Evolutionary conservation across 2,329 filamentous ascomycete genomes (phyloP).

Genomic region (Dissoconium aciculare): DNA sequence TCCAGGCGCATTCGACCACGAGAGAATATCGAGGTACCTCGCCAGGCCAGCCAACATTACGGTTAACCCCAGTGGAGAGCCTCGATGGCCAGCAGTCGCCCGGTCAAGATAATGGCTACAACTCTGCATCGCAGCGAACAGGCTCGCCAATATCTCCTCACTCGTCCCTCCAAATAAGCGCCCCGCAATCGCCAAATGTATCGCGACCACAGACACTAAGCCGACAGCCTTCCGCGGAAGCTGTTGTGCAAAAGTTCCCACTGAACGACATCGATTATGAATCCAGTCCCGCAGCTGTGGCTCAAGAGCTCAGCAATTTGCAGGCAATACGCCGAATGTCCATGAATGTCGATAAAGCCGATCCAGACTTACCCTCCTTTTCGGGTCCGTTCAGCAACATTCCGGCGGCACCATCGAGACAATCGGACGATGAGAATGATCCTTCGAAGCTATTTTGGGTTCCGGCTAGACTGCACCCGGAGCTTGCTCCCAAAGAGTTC

Average conservation of each 20-base stretch:
- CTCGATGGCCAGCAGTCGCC: constrained; percentile 19
- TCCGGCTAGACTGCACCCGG: constrained; percentile 81
- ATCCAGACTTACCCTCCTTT: constrained; percentile 66
- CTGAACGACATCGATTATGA: constrained; percentile 81
- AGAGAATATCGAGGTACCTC: too few relatives aligned
- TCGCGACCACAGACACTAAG: constrained; percentile 28
- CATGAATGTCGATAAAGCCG: constrained; percentile 63
- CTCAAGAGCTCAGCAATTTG: constrained; percentile 81
- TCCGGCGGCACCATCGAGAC: constrained; percentile 41
- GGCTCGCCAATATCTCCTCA: constrained; percentile 10
- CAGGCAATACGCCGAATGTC: constrained; percentile 84
- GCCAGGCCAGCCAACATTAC: too few relatives aligned
- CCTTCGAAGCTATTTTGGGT: constrained; percentile 88
- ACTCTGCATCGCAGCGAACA: too few relatives aligned
- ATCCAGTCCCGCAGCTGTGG: constrained; percentile 74
- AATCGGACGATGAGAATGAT: constrained; percentile 75
- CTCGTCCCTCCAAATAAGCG: too few relatives aligned
- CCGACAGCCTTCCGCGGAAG: constrained; percentile 22
- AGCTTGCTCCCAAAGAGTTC: constrained; percentile 89
- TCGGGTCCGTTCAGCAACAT: constrained; percentile 36
- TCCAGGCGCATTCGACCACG: too few relatives aligned
- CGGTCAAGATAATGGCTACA: too few relatives aligned
- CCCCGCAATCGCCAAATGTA: constrained; percentile 1
- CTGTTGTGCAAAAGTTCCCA: constrained; percentile 37
- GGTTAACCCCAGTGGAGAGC: too few relatives aligned